Conservation (phyloP, 1,139 yeast genomes). For the Debaryomycetaceae sp. region DNA sequence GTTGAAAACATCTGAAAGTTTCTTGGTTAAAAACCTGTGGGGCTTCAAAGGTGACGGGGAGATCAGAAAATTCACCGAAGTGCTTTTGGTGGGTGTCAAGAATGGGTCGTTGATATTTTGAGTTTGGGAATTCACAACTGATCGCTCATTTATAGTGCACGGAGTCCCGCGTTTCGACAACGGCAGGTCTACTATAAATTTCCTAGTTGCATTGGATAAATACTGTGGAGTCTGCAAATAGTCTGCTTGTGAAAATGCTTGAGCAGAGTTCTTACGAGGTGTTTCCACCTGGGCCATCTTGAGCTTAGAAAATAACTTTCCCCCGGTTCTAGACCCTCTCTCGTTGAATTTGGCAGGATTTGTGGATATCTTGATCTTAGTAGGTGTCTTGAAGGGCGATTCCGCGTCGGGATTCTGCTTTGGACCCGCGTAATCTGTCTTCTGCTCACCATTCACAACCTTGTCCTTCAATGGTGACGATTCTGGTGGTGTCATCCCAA, state of each 20-base stretch:
- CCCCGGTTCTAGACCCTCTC: neutral
- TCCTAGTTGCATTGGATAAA: conserved; percentile 22
- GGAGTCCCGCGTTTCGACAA: conserved; percentile 1
- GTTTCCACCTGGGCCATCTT: conserved; percentile 9
- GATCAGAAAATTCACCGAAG: conserved; percentile 26
- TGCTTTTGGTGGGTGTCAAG: conserved; percentile 10
- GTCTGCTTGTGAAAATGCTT: neutral
- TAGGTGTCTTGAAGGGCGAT: conserved; percentile 31
- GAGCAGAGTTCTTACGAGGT: conserved; percentile 1
- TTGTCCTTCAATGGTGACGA: conserved; percentile 36
- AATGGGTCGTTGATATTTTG: conserved; percentile 2
- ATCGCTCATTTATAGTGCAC: neutral
- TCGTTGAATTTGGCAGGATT: neutral
- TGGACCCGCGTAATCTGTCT: neutral
- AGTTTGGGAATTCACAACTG: neutral
- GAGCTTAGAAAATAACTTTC: conserved; percentile 7
- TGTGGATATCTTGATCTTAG: conserved; percentile 17
- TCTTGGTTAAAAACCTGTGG: conserved; percentile 31
- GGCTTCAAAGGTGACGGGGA: conserved; percentile 48
- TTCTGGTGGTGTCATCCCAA: conserved; percentile 44
- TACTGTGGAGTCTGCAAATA: conserved; percentile 32
- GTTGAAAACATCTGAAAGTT: conserved; percentile 35
- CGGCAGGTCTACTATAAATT: conserved; percentile 15
- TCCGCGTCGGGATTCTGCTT: conserved; percentile 5
- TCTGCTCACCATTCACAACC: conserved; percentile 4